Base-by-base conservation (phyloP, 768 basidiomycete species). In the Amanita polypyramis region DNA sequence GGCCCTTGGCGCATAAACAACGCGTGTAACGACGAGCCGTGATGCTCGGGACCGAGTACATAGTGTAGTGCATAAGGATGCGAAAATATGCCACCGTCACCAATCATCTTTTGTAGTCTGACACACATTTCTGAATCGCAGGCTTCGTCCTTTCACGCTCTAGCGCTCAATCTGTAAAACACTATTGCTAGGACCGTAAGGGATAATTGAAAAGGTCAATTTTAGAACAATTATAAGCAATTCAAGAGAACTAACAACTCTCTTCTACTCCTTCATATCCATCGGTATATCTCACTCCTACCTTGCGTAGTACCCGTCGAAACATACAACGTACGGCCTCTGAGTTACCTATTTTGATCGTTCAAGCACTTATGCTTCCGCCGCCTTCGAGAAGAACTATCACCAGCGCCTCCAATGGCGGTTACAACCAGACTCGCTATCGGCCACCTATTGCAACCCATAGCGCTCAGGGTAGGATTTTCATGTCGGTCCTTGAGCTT, bases 211-310 rank as follows among this genome's bases (percentile, higher is more conserved):
- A 7, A 25, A 19, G 34, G 44, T 37, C 44, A 45, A 45, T 25
- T 45, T 34, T 45, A 45, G 44, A 36, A 12, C 44, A 5, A 19
- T 34, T 36, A 45, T 34, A 45, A 45, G 44, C 44, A 36, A 25
- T 17, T 11, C 29, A 15, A 34, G 21, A 45, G 44, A 11, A 14
- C 23, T 23, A 8, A 36, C 34, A 25, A n/a, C 33, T 17, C 32
- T 17, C 33, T 34, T 33, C 29, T 30, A 29, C n/a, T 21, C 43
- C 29, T n/a, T 34, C 43, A 43, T 15, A 17, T 10, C 7, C 30
- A 33, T 34, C n/a, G 17, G 10, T 45, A 21, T 14, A 15, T 19
- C 30, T 41, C 21, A 8, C 33, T 42, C 12, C 30, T 9, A 21
- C 21, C 43, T 33, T 32, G 3, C 17, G 17, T 32, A 10, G 15